Evolutionary conservation across 345 rosid genomes (phyloP).

Genomic region (Salix suchowensis): DNA sequence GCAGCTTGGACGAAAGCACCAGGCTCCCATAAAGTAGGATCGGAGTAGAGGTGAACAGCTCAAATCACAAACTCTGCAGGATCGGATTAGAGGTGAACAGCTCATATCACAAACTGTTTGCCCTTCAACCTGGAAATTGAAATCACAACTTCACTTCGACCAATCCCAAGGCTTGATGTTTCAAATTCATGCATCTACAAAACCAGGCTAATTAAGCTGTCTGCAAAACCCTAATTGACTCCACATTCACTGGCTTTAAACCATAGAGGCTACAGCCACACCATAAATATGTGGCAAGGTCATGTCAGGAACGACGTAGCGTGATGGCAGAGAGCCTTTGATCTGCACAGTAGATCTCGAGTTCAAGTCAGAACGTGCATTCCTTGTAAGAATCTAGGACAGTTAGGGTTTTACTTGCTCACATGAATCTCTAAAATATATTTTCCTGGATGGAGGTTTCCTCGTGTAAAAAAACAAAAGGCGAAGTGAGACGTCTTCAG

Average conservation of each 20-base stretch:
- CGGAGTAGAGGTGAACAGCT: background rate
- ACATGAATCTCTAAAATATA: too few relatives aligned
- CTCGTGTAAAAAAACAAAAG: too few relatives aligned
- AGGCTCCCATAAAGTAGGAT: background rate
- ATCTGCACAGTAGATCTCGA: too few relatives aligned
- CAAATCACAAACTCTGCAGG: background rate
- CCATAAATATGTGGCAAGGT: too few relatives aligned
- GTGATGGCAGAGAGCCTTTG: too few relatives aligned
- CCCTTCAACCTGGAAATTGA: background rate
- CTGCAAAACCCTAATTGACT: background rate
- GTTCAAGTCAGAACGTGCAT: too few relatives aligned
- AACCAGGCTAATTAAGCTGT: too few relatives aligned
- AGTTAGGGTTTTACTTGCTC: fast-evolving
- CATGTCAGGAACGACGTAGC: too few relatives aligned
- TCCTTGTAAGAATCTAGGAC: too few relatives aligned
- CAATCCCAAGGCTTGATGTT: background rate
- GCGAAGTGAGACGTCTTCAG: too few relatives aligned
- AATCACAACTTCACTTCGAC: constrained; percentile 4
- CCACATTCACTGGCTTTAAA: background rate
- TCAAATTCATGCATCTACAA: background rate
- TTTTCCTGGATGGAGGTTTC: fast-evolving
- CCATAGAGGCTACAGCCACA: too few relatives aligned
- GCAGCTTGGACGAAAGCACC: constrained; percentile 8
- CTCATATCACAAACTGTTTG: background rate
- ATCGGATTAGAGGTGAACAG: too few relatives aligned